Evolutionary conservation across 2,329 filamentous ascomycete species (phyloP), one percentile per base, ranked within the genome.

Genomic region (Annulohypoxylon truncatum): DNA sequence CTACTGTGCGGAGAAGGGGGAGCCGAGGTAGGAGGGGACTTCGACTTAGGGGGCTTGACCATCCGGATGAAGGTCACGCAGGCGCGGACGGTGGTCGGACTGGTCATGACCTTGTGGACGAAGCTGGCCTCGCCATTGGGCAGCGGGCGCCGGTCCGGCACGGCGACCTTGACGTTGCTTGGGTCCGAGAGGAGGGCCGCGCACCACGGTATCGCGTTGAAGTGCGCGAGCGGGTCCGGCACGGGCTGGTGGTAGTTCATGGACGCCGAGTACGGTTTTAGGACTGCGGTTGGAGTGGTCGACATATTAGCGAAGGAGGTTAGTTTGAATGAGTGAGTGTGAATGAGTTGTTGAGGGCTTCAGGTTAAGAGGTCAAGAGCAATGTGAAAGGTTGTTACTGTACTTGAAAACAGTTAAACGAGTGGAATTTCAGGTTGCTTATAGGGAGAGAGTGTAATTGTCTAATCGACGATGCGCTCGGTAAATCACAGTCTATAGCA

Each of bases 161-260:
- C 68, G 8, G 61, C 15, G 48, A 71, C 48, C 13, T 70, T 29
- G 28, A 75, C 35, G 38, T 71, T 66, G 31, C 65, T 61, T 51
- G 66, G 71, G 55, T 69, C 58, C 2, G 64, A 18, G 13, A 77
- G 69, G n/a, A 73, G 67, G n/a, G 48, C 50, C 7, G 66, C 62
- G 58, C 74, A 77, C 73, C 75, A 76, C 1, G 72, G 73, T 24
- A 77, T 73, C 48, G 72, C 57, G 18, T 68, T 53, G 72, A 76
- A 75, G 61, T 76, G 72, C 38, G 68, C 67, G 38, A 75, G 13
- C 3, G 75, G 74, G 66, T 74, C 70, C 15, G 71, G 24, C 15
- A 72, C 63, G 8, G 66, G 33, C 35, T 75, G 73, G 65, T 71
- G 69, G 67, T 72, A 68, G n/a, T 66, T 61, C 0, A 40, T 56